Conservation (phyloP, 2,329 filamentous ascomycete genomes). For the Mollisiaceae sp. region DNA sequence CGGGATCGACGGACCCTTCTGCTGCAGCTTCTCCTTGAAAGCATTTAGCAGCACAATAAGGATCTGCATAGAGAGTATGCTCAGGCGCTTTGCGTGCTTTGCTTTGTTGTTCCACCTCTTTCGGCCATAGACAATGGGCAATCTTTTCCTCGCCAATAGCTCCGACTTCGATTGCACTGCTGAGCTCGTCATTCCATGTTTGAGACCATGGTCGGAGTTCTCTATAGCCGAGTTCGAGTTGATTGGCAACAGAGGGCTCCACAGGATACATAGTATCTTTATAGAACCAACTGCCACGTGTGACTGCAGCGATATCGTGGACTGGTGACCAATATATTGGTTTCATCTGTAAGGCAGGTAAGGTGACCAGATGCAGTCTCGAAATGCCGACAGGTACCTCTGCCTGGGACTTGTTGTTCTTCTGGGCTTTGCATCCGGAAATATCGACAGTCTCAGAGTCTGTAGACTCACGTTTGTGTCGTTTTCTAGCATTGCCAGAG, state of each 20-base stretch:
- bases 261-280: conserved; percentile 92
- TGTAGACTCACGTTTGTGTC: conserved; percentile 27
- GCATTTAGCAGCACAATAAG: conserved; percentile 64
- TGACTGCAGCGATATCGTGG: conserved; percentile 82
- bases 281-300: conserved; percentile 96
- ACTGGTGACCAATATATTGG: conserved; percentile 98
- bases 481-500: conserved; percentile 15
- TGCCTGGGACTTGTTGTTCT: conserved; percentile 40
- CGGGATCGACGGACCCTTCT: conserved; percentile 52
- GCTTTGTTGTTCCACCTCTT: conserved; percentile 49
- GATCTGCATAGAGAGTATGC: conserved; percentile 48
- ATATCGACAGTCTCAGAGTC: conserved; percentile 31
- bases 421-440: conserved; percentile 39
- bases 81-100: conserved; percentile 37
- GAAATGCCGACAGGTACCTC: conserved; percentile 87
- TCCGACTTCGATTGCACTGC: conserved; percentile 88
- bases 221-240: conserved; percentile 87
- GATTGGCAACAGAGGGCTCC: conserved; percentile 84
- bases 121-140: conserved; percentile 78
- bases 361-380: conserved; percentile 84
- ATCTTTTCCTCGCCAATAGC: conserved; percentile 91
- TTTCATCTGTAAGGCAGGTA: conserved; percentile 86
- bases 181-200: conserved; percentile 90
- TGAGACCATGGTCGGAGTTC: conserved; percentile 88
- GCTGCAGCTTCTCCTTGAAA: conserved; percentile 64